Percentiles rank a stretch among this genome's conserved stretches.
phyloP scores from a whole-genome alignment of 2,329 filamentous ascomycete species.

The Metarhizium sp. region DNA sequence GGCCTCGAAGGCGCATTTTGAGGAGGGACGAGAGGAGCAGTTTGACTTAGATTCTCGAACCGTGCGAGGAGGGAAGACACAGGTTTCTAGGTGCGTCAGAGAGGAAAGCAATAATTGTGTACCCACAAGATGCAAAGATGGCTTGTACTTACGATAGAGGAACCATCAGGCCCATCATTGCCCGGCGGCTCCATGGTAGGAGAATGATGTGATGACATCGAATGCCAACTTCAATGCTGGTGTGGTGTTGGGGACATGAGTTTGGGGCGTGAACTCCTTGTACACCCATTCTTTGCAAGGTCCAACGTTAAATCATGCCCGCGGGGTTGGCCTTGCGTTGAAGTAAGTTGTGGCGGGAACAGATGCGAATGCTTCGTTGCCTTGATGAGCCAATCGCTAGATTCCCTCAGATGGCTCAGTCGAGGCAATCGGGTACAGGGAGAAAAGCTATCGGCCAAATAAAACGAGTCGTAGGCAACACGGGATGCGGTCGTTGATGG shows the following conservation, averaged over 20 bases:
- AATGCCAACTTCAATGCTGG: neutral
- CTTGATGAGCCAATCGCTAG: too few relatives aligned
- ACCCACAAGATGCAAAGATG: neutral
- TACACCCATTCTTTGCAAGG: conserved; percentile 7
- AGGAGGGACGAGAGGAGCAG: conserved; percentile 10
- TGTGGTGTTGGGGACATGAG: conserved; percentile 3
- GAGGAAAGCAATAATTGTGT: neutral
- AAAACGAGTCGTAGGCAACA: neutral
- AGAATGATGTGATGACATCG: conserved; percentile 11
- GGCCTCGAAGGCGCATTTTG: conserved; percentile 19
- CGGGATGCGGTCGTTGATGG: neutral
- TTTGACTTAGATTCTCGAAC: conserved; percentile 61
- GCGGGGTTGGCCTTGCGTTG: neutral
- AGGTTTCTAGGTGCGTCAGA: conserved; percentile 47
- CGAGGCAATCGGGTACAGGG: too few relatives aligned
- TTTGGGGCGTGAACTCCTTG: conserved; percentile 3
- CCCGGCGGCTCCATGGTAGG: conserved; percentile 21
- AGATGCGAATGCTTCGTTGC: neutral
- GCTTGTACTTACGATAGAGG: conserved; percentile 55
- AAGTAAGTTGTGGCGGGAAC: neutral
- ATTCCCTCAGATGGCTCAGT: too few relatives aligned
- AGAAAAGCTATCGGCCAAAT: too few relatives aligned
- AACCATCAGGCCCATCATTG: conserved; percentile 58
- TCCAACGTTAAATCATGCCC: conserved; percentile 6
- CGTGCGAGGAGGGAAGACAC: conserved; percentile 73